phyloP scores from a whole-genome alignment of 768 basidiomycete genomes.

The Rhodotorula diobovata region DNA sequence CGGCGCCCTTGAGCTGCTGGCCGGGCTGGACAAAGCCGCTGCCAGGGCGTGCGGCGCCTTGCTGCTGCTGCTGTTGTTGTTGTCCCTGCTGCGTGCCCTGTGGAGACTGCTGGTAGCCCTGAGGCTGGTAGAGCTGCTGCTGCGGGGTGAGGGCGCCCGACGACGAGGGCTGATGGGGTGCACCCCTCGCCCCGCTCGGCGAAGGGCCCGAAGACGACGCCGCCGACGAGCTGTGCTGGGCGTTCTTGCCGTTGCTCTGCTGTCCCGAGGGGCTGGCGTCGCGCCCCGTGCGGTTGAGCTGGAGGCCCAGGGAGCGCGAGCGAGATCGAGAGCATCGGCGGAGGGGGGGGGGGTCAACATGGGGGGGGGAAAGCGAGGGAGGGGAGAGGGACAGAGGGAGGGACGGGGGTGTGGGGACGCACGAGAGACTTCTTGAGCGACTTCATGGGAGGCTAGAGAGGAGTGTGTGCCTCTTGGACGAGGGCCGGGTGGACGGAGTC shows the following conservation, averaged over 20 bases:
- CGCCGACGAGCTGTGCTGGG: not conserved
- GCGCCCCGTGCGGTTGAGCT: constrained; percentile 34
- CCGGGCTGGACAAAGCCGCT: constrained; percentile 24
- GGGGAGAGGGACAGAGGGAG: not conserved
- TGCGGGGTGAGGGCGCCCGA: not conserved
- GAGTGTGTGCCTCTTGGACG: not conserved
- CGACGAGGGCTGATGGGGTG: not conserved
- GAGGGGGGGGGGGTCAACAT: constrained; percentile 8
- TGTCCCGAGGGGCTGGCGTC: constrained; percentile 22
- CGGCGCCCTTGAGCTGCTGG: constrained; percentile 10
- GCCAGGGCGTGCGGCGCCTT: not conserved
- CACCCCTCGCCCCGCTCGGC: not conserved
- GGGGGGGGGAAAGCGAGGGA: not conserved
- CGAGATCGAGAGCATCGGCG: not conserved
- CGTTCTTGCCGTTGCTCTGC: constrained; percentile 24
- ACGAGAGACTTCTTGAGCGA: constrained; percentile 51
- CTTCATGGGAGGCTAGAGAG: constrained; percentile 45
- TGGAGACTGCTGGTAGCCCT: not conserved
- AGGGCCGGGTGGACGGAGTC: not conserved
- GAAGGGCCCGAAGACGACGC: not conserved
- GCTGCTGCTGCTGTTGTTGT: not conserved
- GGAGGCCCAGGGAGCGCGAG: not conserved
- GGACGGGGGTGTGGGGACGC: constrained; percentile 24
- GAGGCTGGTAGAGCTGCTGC: not conserved
- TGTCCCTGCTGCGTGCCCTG: not conserved